Conservation (phyloP, 1,139 yeast genomes). For the Eremothecium coryli region DNA sequence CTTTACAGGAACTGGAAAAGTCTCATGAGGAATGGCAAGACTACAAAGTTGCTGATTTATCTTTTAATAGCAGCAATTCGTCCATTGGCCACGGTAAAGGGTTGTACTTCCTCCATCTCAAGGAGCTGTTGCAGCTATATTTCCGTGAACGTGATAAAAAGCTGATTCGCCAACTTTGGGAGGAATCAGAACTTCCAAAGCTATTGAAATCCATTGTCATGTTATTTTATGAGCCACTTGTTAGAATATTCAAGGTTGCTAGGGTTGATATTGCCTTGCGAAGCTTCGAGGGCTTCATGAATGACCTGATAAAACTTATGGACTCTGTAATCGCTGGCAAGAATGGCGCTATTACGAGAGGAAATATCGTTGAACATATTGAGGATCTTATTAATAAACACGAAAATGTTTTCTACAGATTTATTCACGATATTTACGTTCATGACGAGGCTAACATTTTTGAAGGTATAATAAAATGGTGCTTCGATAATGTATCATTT, state of each 20-base stretch:
- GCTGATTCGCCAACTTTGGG: slow-evolving; percentile 68
- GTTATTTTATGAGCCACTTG: slow-evolving; percentile 76
- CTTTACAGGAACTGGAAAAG: slow-evolving; percentile 23
- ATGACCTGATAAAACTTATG: slow-evolving; percentile 51
- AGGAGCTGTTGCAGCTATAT: slow-evolving; percentile 54
- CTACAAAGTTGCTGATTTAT: slow-evolving; percentile 13
- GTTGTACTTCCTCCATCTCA: slow-evolving; percentile 39
- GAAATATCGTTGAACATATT: slow-evolving; percentile 54
- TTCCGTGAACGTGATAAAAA: slow-evolving; percentile 69
- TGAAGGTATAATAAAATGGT: slow-evolving; percentile 63
- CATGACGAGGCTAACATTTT: slow-evolving; percentile 68
- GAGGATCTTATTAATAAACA: slow-evolving; percentile 59
- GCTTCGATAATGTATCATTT: slow-evolving; percentile 49
- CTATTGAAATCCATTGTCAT: slow-evolving; percentile 65
- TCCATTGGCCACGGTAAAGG: slow-evolving; percentile 10
- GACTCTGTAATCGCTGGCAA: slow-evolving; percentile 38
- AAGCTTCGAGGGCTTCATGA: slow-evolving; percentile 63
- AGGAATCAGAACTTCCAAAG: slow-evolving; percentile 67
- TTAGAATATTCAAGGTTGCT: slow-evolving; percentile 65
- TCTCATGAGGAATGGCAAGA: slow-evolving; percentile 34
- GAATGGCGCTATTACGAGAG: slow-evolving; percentile 33
- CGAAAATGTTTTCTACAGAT: slow-evolving; percentile 59
- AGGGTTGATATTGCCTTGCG: slow-evolving; percentile 67
- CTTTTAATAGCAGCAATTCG: slow-evolving; percentile 3
- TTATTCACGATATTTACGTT: slow-evolving; percentile 65